These are phyloP conservation scores for Trichoderma semiorbis DNA, from an alignment of 2,329 filamentous ascomycete genomes.

Conservation along the genomic window DNA sequence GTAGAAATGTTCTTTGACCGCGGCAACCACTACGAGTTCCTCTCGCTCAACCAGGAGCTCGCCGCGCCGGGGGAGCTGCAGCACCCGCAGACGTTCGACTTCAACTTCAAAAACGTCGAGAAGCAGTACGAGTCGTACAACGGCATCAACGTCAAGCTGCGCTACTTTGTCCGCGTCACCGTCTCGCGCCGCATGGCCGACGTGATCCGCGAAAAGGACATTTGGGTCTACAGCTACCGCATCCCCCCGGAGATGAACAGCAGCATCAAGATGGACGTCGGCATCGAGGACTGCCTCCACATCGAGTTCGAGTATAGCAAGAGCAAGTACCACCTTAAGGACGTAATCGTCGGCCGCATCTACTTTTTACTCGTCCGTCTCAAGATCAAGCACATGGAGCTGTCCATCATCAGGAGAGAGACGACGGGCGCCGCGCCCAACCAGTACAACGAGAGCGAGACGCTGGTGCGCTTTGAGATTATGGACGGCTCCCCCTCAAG, in stretches of 20 bases:
- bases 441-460: constrained; percentile 99
- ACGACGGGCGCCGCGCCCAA: constrained; percentile 96
- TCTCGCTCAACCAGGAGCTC: constrained; percentile 93
- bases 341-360: constrained; percentile 97
- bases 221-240: constrained; percentile 99
- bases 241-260: constrained; percentile 98
- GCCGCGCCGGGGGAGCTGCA: constrained; percentile 96
- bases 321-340: constrained; percentile 98
- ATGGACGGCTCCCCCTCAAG: constrained; percentile 99
- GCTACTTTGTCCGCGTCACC: constrained; percentile 96
- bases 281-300: constrained; percentile 97
- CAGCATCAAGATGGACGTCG: constrained; percentile 99
- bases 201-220: constrained; percentile 97
- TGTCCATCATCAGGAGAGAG: constrained; percentile 94
- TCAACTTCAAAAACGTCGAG: constrained; percentile 99
- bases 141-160: constrained; percentile 98
- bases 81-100: constrained; percentile 97
- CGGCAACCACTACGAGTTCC: constrained; percentile 98
- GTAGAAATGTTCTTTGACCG: constrained; percentile 99
- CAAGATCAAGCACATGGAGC: constrained; percentile 99
- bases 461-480: constrained; percentile 96
- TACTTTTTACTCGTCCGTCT: constrained; percentile 95
- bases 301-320: constrained; percentile 99
- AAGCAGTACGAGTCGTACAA: constrained; percentile 99
- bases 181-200: constrained; percentile 96